These are phyloP conservation scores for Jackrogersella minutella DNA, from an alignment of 495 filamentous ascomycete species.

Conservation along the genomic window DNA sequence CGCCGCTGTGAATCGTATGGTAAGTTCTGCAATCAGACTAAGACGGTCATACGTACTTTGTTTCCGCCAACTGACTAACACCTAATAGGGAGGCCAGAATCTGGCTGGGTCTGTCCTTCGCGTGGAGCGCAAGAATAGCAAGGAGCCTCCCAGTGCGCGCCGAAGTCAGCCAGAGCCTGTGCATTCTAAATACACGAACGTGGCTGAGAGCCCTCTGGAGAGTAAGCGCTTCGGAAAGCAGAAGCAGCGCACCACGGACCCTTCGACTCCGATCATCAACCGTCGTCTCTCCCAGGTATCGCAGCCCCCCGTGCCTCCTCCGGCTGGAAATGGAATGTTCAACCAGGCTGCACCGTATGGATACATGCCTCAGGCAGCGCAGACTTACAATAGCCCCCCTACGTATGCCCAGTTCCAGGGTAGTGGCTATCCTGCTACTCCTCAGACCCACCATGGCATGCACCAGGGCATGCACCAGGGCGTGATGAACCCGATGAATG, in stretches of 20 bases:
- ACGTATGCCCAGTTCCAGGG: background rate
- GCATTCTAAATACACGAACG: background rate
- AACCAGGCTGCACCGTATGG: background rate
- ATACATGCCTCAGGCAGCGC: background rate
- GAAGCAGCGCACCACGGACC: background rate
- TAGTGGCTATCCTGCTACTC: conserved; percentile 11
- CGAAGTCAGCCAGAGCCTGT: background rate
- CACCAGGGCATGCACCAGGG: too few species aligned
- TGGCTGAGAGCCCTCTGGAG: background rate
- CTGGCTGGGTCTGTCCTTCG: conserved; percentile 12
- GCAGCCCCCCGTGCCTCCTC: background rate
- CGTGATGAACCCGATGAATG: background rate
- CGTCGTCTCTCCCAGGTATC: background rate
- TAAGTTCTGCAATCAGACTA: conserved; percentile 26
- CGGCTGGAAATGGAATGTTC: background rate
- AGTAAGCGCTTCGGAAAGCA: background rate
- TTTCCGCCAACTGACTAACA: conserved; percentile 1
- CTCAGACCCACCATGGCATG: too few species aligned
- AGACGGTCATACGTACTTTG: background rate
- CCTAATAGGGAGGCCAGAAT: conserved; percentile 9
- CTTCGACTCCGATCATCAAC: conserved; percentile 1
- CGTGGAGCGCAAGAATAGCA: conserved; percentile 33
- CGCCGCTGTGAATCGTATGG: conserved; percentile 47
- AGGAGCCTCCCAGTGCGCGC: conserved; percentile 6
- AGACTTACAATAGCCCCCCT: conserved; percentile 7